A percentile compares a stretch with the other conserved stretches of the same genome.
These are phyloP conservation scores for Neurospora cerealis DNA, from an alignment of 495 filamentous ascomycete genomes.

Conservation along the genomic window DNA sequence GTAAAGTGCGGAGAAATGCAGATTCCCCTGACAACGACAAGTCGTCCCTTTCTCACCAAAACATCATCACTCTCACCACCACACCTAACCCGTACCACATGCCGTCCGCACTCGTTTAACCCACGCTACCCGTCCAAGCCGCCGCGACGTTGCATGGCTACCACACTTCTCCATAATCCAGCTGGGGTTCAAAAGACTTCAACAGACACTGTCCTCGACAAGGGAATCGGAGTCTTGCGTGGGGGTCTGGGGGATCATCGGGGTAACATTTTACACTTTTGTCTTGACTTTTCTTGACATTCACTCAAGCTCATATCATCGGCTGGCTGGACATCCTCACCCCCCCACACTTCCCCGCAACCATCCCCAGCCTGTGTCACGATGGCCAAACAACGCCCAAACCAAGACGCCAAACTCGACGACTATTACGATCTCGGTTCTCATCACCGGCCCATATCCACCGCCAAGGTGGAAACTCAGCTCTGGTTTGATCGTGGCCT, in stretches of 20 bases:
- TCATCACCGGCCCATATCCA: slow-evolving; percentile 38
- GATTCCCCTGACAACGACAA: neutral
- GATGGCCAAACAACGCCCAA: neutral
- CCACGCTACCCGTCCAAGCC: neutral
- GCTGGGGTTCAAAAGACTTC: neutral
- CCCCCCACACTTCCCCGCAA: neutral
- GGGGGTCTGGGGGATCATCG: neutral
- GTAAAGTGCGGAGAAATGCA: neutral
- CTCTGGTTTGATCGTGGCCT: slow-evolving; percentile 55
- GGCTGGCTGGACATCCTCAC: neutral
- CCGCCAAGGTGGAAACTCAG: slow-evolving; percentile 33
- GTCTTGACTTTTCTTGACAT: neutral
- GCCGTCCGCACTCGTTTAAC: neutral
- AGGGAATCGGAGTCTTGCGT: neutral
- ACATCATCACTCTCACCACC: neutral
- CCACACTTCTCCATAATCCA: neutral
- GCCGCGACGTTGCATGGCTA: neutral
- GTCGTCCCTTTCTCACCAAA: neutral
- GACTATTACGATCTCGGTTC: slow-evolving; percentile 50
- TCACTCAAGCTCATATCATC: neutral
- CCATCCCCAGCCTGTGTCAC: neutral
- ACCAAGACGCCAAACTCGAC: neutral
- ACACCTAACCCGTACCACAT: neutral
- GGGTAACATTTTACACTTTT: neutral
- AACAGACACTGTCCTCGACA: neutral